A percentile compares a stretch with the other conserved stretches of the same genome.
Evolutionary conservation across 73 alveolate species (phyloP).

Genomic region (Paramecium pentaurelia): DNA sequence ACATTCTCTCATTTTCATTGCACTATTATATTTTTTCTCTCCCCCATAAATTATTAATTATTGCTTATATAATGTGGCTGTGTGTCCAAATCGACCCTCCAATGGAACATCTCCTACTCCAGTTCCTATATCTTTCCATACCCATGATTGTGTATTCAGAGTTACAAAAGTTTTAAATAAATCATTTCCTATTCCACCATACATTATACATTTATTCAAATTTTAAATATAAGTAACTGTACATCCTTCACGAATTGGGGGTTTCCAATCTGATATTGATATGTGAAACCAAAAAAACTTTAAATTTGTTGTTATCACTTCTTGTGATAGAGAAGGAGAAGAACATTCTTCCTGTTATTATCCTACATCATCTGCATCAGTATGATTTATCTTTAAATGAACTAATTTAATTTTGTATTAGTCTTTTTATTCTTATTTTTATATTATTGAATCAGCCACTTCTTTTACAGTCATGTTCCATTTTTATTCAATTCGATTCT

Average conservation of each 20-base stretch:
- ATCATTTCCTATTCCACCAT: slow-evolving; percentile 62
- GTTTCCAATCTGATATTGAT: slow-evolving; percentile 54
- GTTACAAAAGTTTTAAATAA: slow-evolving; percentile 47
- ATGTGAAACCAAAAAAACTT: slow-evolving; percentile 59
- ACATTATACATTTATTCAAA: slow-evolving; percentile 38
- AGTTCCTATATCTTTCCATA: slow-evolving; percentile 44
- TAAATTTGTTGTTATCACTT: slow-evolving; percentile 26
- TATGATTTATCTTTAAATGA: slow-evolving; percentile 7
- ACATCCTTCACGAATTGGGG: slow-evolving; percentile 55
- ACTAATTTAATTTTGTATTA: background rate
- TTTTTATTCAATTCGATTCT: background rate
- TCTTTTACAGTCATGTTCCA: slow-evolving; percentile 42
- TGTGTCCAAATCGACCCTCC: slow-evolving; percentile 65
- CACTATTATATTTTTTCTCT: slow-evolving; percentile 50
- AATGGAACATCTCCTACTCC: slow-evolving; percentile 46
- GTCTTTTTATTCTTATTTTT: background rate
- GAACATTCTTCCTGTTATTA: background rate
- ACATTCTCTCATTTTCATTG: slow-evolving; percentile 57
- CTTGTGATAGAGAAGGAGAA: background rate
- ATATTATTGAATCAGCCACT: slow-evolving; percentile 13
- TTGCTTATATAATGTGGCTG: slow-evolving; percentile 43
- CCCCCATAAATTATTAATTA: slow-evolving; percentile 53
- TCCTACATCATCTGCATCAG: background rate
- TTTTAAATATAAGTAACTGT: slow-evolving; percentile 43
- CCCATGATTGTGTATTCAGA: slow-evolving; percentile 43